Evolutionary conservation across 176 grass and related monocot genomes (phyloP).

Genomic region (Pharus latifolius): DNA sequence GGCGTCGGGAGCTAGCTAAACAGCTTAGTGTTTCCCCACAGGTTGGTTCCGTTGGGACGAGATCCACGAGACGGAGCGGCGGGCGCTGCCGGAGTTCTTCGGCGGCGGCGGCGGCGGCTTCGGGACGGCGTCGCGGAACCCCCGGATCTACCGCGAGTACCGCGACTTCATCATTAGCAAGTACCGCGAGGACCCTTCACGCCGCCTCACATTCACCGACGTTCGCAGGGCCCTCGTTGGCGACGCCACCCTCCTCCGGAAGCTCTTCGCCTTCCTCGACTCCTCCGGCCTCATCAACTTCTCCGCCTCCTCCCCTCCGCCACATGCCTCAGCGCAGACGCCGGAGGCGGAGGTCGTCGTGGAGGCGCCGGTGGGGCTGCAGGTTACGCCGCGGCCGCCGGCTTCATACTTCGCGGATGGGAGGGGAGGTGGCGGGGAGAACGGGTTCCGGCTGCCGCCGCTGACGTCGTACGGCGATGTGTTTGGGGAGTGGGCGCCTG

Average conservation of each 20-base stretch:
- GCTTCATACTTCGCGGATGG: constrained; percentile 34
- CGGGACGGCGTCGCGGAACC: constrained; percentile 65
- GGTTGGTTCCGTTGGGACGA: constrained; percentile 95
- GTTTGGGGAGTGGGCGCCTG: constrained; percentile 53
- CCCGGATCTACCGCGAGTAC: constrained; percentile 95
- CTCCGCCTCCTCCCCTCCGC: constrained; percentile 15
- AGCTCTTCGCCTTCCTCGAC: constrained; percentile 68
- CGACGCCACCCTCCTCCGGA: constrained; percentile 57
- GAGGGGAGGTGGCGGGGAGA: constrained; percentile 25
- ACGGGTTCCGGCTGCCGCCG: constrained; percentile 52
- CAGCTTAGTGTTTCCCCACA: constrained; percentile 6
- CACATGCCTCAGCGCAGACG: neutral
- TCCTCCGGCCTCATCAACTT: constrained; percentile 71
- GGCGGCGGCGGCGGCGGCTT: constrained; percentile 55
- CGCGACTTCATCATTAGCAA: constrained; percentile 87
- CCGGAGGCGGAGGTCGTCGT: constrained; percentile 42
- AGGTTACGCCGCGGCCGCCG: constrained; percentile 19
- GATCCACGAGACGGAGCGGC: constrained; percentile 76
- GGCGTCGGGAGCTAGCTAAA: constrained; percentile 1
- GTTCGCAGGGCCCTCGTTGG: constrained; percentile 70
- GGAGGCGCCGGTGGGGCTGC: constrained; percentile 45
- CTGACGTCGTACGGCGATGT: constrained; percentile 72
- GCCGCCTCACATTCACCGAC: constrained; percentile 74
- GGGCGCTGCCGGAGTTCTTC: constrained; percentile 83
- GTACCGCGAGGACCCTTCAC: constrained; percentile 67